These are phyloP conservation scores for Podosphaera fusca DNA, from an alignment of 2,329 filamentous ascomycete species.

Conservation along the genomic window DNA sequence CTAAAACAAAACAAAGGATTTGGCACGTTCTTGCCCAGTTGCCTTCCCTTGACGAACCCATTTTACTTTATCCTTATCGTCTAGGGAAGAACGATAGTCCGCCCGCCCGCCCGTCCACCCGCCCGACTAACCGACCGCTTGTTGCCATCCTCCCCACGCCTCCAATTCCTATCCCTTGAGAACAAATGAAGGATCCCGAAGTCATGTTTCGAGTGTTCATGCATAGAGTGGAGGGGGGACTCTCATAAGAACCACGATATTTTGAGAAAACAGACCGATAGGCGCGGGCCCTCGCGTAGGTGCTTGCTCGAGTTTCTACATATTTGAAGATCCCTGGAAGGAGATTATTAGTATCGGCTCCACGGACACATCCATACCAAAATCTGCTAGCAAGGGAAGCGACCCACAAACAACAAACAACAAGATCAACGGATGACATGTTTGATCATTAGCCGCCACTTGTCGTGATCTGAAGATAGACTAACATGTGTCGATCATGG, in stretches of 20 bases:
- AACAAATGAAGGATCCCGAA: background rate
- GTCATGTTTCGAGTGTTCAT: background rate
- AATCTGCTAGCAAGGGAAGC: background rate
- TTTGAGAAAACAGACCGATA: background rate
- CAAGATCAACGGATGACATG: background rate
- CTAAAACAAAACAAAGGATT: background rate
- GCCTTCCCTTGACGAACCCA: too few species aligned
- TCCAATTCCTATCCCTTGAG: background rate
- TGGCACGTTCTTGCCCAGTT: background rate
- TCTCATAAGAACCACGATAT: background rate
- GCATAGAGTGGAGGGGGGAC: background rate
- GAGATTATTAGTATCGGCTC: background rate
- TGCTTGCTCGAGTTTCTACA: background rate
- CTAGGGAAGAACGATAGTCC: background rate
- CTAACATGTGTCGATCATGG: background rate
- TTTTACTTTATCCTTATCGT: background rate
- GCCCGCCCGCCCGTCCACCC: too few species aligned
- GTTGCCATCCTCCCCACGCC: too few species aligned
- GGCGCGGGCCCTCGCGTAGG: background rate
- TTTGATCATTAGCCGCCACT: background rate
- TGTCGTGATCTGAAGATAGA: background rate
- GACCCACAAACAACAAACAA: background rate
- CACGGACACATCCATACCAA: background rate
- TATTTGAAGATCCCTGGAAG: background rate
- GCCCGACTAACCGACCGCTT: too few species aligned